phyloP scores from a whole-genome alignment of 2,329 filamentous ascomycete species.

The Fonsecaea monophora region DNA sequence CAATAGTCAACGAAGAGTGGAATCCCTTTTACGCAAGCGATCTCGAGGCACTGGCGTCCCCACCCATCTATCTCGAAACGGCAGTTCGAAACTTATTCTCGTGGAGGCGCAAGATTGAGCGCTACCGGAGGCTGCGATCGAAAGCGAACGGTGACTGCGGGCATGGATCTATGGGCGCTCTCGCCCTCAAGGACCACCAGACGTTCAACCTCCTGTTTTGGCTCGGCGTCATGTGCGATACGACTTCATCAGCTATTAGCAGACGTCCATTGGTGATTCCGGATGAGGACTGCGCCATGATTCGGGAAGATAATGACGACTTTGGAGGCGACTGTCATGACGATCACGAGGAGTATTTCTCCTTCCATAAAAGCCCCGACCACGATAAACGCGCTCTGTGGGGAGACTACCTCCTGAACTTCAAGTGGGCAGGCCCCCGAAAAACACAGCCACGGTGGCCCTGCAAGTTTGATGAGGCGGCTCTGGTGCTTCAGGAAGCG shows the following conservation, averaged over 20 bases:
- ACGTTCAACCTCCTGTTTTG: slow-evolving; percentile 65
- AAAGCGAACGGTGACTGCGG: neutral
- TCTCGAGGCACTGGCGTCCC: slow-evolving; percentile 27
- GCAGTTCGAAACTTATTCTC: slow-evolving; percentile 35
- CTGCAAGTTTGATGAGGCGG: slow-evolving; percentile 60
- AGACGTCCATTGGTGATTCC: slow-evolving; percentile 54
- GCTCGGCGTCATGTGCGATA: slow-evolving; percentile 67
- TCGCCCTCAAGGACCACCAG: slow-evolving; percentile 46
- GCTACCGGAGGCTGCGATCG: slow-evolving; percentile 22
- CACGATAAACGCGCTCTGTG: slow-evolving; percentile 45
- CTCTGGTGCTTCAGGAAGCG: slow-evolving; percentile 58
- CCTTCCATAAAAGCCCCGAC: slow-evolving; percentile 24
- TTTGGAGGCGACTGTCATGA: neutral
- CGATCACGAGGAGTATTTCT: slow-evolving; percentile 7
- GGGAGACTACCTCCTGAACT: slow-evolving; percentile 42
- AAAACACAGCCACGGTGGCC: slow-evolving; percentile 54
- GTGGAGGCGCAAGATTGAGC: slow-evolving; percentile 30
- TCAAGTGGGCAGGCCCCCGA: slow-evolving; percentile 36
- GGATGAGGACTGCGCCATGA: slow-evolving; percentile 56
- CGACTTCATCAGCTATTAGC: slow-evolving; percentile 62
- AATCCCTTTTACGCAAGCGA: slow-evolving; percentile 29
- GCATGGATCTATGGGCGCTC: slow-evolving; percentile 3
- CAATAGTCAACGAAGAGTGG: slow-evolving; percentile 24
- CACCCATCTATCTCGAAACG: slow-evolving; percentile 32
- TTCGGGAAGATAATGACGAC: slow-evolving; percentile 18